Evolutionary conservation across 2,329 filamentous ascomycete genomes (phyloP).

Genomic region (Hymenoscyphus occultus): DNA sequence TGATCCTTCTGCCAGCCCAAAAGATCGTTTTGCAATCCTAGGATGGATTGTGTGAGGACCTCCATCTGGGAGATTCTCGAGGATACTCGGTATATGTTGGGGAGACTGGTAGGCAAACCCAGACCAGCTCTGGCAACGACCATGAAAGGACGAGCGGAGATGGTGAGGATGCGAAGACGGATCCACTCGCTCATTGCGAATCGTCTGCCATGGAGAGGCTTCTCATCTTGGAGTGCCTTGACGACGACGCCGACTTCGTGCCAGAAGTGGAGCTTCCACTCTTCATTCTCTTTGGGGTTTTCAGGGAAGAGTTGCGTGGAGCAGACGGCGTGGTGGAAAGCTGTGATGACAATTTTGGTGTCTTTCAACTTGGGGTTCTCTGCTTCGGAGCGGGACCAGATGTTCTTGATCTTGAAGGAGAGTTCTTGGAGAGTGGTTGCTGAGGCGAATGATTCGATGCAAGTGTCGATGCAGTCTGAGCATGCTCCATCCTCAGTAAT

Average conservation of each 20-base stretch:
- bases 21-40: constrained; percentile 8
- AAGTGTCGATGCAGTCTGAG: constrained; percentile 9
- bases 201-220: constrained; percentile 6
- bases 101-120: constrained; percentile 4
- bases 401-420: constrained; percentile 1
- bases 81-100: background rate
- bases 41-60: constrained; percentile 8
- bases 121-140: constrained; percentile 7
- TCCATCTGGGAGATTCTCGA: constrained; percentile 8
- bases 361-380: constrained; percentile 10
- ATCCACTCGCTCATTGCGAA: constrained; percentile 12
- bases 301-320: background rate
- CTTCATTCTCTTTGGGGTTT: constrained; percentile 3
- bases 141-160: constrained; percentile 12
- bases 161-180: constrained; percentile 10
- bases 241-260: constrained; percentile 9
- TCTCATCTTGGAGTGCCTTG: constrained; percentile 6
- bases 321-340: constrained; percentile 9
- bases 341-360: constrained; percentile 10
- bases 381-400: constrained; percentile 6
- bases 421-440: constrained; percentile 1
- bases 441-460: constrained; percentile 1
- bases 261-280: constrained; percentile 13
- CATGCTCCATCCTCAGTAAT: constrained; percentile 11
- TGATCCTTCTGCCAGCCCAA: constrained; percentile 13